Base-by-base conservation (phyloP, 352 stramenopile species). In the Globisporangium canariense region DNA sequence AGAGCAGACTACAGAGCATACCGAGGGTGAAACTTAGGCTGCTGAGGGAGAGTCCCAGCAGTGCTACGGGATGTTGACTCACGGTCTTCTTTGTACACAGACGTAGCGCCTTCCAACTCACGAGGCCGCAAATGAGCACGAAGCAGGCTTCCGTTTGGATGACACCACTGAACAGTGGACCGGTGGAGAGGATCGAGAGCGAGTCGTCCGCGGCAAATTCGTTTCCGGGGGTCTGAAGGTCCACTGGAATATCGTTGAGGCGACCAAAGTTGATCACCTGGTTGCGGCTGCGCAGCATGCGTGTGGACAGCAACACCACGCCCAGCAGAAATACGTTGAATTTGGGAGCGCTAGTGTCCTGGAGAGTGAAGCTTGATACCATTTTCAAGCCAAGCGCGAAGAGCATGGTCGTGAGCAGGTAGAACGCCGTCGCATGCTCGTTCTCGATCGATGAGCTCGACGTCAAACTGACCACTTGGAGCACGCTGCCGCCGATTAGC, bases 371-470 rank as follows among this genome's bases (percentile, higher is more conserved):
- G 22, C 6, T 10, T n/a, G 60, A 20, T 11, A 77, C 13, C 3
- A 88, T 11, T 3, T 64, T 40, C 20, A 70, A 45, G 28, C 46
- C 64, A 18, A 66, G 40, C 0, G 60, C 67, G 28, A 83, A 38
- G 0, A 93, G 62, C 14, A 85, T 64, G 4, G 74, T 86, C 0
- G 79, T 88, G 7, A 79, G 66, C 47, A 95, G 62, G 68, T 94
- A 93, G 62, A 94, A 95, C 6, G 67, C 68, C 10, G 84, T 93
- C 13, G 86, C 88, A 60, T 97, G 89, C 60, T 97, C 89, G 64
- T 97, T 97, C 59, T 97, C 89, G 38, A 97, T 95, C 20, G 85
- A 93, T 4, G 88, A 96, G 36, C 81, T 94, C 1, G 86, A 94
- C 0, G 83, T 84, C 20, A 94, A 67, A 36, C 78, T 92, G 16